Evolutionary conservation across 148 eudicot genomes (phyloP), one percentile per base, ranked within the genome.

Genomic region (Vaccinium darrowii): DNA sequence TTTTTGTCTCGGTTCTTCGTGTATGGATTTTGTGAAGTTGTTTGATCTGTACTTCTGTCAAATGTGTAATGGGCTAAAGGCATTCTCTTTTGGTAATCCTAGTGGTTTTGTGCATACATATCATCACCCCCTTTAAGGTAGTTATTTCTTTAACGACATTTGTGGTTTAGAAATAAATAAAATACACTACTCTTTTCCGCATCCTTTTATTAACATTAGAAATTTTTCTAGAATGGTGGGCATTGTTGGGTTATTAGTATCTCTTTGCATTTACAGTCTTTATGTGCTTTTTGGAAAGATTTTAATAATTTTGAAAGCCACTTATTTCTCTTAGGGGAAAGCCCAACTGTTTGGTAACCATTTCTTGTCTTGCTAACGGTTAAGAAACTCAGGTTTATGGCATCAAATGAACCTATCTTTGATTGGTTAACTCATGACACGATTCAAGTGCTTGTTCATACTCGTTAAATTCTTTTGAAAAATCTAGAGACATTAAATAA

Each of bases 381-480:
- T 36, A 36, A 78, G 43, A 78, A 78, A 75, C 56, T 78, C 9
- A 12, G 57, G 36, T 53, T 47, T 27, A 78, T 53, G 15, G 27
- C 49, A 56, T 79, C 82, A 79, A 56, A 79, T 54, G 33, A 33
- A 54, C 43, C 63, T 50, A 56, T 16, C 82, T 79, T 58, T 58
- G 49, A 12, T 10, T 49, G 33, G 62, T 79, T 19, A 80, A 30
- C 51, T 52, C 13, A 54, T 78, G 60, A n/a, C 12, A 27, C 73
- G 8, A 23, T 39, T 39, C n/a, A 80, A 19, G 71, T 11, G 72
- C 53, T 36, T 80, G 30, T 60, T 39, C 54, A 39, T 63, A 57
- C 75, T 81, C 3, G 10, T 47, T 13, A 65, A 65, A 63, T 57
- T 43, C 47, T 43, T 43, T 43, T 43, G 47, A 43, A 43, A 43